Evolutionary conservation across 192 early-diverging fungal genomes (phyloP).

Genomic region (Powellomyces hirtus): DNA sequence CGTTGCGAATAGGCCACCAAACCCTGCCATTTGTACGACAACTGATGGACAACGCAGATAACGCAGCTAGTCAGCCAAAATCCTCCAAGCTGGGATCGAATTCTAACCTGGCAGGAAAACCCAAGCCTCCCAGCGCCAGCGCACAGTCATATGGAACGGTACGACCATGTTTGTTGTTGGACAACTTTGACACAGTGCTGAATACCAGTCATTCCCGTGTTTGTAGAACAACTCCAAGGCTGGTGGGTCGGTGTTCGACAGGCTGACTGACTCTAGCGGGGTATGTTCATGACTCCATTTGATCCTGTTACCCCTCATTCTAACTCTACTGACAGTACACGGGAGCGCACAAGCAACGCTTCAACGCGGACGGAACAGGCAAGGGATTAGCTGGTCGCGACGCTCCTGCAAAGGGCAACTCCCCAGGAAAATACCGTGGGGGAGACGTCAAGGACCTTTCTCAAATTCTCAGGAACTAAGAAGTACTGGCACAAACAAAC

Average conservation of each 20-base stretch:
- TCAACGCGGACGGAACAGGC: conserved; percentile 47
- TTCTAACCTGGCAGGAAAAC: conserved; percentile 12
- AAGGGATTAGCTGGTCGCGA: conserved; percentile 50
- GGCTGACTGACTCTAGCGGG: conserved; percentile 41
- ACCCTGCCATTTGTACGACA: too few relatives aligned
- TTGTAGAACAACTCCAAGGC: background rate
- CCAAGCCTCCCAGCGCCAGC: background rate
- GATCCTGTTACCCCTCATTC: background rate
- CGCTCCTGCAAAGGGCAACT: conserved; percentile 26
- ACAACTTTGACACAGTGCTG: background rate
- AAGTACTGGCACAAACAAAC: too few relatives aligned
- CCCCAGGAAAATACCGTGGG: conserved; percentile 32
- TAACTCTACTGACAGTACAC: conserved; percentile 29
- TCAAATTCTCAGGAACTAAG: conserved; percentile 44
- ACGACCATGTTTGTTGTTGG: too few relatives aligned
- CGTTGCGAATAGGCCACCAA: too few relatives aligned
- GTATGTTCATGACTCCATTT: background rate
- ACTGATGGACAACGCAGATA: too few relatives aligned
- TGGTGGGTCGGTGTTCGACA: conserved; percentile 42
- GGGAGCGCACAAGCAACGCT: conserved; percentile 44
- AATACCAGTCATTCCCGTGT: too few relatives aligned
- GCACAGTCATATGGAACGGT: conserved; percentile 18
- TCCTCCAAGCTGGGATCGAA: conserved; percentile 25
- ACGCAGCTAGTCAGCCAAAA: conserved; percentile 32
- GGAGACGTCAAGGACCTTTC: conserved; percentile 48